A percentile compares a stretch with the other conserved stretches of the same genome.
phyloP scores from a whole-genome alignment of 1,139 yeast species.

The Pichia cactophila region DNA sequence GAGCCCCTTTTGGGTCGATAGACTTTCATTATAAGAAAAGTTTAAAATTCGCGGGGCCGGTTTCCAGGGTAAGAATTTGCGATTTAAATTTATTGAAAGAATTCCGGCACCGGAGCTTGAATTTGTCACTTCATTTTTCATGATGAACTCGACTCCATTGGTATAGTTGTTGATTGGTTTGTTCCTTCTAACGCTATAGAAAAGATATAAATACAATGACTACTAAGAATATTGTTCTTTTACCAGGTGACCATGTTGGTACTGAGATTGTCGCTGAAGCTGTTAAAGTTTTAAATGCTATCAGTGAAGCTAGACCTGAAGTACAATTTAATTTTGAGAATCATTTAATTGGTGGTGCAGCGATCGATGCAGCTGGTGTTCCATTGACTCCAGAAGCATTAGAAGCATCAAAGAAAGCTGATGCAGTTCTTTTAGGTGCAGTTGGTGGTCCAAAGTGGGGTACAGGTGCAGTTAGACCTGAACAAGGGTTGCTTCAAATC shows the following conservation, averaged over 20 bases:
- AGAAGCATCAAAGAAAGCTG: slow-evolving; percentile 78
- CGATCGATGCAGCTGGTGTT: slow-evolving; percentile 91
- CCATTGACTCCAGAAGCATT: slow-evolving; percentile 88
- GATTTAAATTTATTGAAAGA: too few species aligned
- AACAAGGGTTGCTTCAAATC: slow-evolving; percentile 88
- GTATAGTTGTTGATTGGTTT: too few species aligned
- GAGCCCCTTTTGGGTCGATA: neutral
- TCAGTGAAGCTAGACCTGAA: slow-evolving; percentile 54
- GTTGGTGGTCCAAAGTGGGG: slow-evolving; percentile 99
- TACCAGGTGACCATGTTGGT: slow-evolving; percentile 98
- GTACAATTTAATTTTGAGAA: slow-evolving; percentile 68
- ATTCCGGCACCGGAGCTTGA: slow-evolving; percentile 13
- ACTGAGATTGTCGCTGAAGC: slow-evolving; percentile 87
- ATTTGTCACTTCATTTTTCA: too few species aligned
- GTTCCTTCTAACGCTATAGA: neutral
- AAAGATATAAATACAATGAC: slow-evolving; percentile 10
- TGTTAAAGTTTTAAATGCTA: slow-evolving; percentile 77
- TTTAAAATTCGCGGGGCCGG: too few species aligned
- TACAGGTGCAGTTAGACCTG: slow-evolving; percentile 90
- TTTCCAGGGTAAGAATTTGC: neutral
- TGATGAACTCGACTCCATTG: too few species aligned
- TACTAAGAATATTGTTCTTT: slow-evolving; percentile 65
- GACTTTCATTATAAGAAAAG: neutral
- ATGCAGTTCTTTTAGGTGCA: slow-evolving; percentile 92
- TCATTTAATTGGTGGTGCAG: slow-evolving; percentile 95